A percentile compares a stretch with the other conserved stretches of the same genome.
These are phyloP conservation scores for Parachaetomium inaequale DNA, from an alignment of 495 filamentous ascomycete genomes.

Conservation along the genomic window DNA sequence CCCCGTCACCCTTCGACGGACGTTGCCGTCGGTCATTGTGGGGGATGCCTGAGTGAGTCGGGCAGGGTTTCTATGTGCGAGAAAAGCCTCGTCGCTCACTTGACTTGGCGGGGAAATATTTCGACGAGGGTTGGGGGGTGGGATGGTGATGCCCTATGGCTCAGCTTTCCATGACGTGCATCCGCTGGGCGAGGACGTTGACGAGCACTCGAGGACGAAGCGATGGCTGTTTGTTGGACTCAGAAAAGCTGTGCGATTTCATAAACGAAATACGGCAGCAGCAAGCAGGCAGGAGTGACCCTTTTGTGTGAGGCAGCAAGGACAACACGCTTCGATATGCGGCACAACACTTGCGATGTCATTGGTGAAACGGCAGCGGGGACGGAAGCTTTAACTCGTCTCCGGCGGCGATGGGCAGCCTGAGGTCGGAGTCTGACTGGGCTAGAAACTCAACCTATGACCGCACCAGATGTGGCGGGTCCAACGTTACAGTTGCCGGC, in stretches of 20 bases:
- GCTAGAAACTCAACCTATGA: no score
- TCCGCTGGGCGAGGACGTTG: neutral
- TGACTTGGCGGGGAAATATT: neutral
- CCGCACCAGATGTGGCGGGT: neutral
- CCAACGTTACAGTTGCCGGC: no score
- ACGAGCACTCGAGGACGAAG: neutral
- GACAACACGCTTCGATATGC: neutral
- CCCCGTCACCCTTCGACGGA: neutral
- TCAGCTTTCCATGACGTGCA: neutral
- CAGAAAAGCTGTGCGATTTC: no score
- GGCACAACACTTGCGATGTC: neutral
- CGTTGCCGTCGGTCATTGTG: neutral
- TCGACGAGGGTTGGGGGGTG: neutral
- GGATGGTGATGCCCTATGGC: neutral
- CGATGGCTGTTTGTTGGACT: no score
- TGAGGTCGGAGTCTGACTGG: no score
- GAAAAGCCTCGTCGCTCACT: neutral
- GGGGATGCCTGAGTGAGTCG: no score
- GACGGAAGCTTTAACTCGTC: neutral
- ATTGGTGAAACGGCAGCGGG: constrained; percentile 1
- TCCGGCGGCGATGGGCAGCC: no score
- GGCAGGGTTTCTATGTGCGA: neutral
- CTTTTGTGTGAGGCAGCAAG: neutral
- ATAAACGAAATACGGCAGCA: neutral
- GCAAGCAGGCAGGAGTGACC: neutral